A percentile compares a stretch with the other conserved stretches of the same genome.
Evolutionary conservation across 2,329 filamentous ascomycete species (phyloP).

Genomic region (Sporothrix brasiliensis): DNA sequence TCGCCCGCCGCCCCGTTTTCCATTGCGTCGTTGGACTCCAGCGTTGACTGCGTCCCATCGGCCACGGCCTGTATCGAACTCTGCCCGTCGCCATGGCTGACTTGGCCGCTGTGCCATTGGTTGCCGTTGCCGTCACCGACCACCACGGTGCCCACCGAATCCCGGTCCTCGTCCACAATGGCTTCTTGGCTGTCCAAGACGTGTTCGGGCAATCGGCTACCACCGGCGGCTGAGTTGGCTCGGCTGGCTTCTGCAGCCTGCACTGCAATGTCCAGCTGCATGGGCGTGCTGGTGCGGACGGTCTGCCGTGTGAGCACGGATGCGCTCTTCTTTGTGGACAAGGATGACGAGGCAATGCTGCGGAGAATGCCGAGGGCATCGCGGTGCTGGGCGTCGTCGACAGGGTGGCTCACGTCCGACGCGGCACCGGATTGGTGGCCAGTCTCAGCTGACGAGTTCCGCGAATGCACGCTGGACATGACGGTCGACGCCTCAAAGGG

Average conservation of each 20-base stretch:
- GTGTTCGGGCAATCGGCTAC: neutral
- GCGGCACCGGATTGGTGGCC: neutral
- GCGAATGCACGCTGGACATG: conserved; percentile 31
- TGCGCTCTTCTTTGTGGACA: conserved; percentile 20
- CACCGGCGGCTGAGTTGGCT: neutral
- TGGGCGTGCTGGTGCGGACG: conserved; percentile 26
- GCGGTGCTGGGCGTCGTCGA: neutral
- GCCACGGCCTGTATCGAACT: conserved; percentile 15
- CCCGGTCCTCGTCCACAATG: conserved; percentile 29
- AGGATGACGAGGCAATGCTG: conserved; percentile 23
- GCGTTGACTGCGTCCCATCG: conserved; percentile 27
- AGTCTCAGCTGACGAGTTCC: neutral
- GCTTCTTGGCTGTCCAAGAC: conserved; percentile 32
- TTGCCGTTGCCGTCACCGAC: conserved; percentile 4
- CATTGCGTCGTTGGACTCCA: neutral
- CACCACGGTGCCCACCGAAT: neutral
- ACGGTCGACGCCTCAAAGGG: conserved; percentile 35
- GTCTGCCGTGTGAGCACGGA: conserved; percentile 24
- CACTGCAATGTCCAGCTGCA: conserved; percentile 22
- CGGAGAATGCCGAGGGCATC: conserved; percentile 31
- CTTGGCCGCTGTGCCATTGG: neutral
- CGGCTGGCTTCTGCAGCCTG: conserved; percentile 3
- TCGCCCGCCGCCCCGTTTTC: neutral
- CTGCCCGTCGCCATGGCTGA: neutral
- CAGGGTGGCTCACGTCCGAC: conserved; percentile 18